Evolutionary conservation across 2,329 filamentous ascomycete genomes (phyloP).

Genomic region (Penicillium nordicum): DNA sequence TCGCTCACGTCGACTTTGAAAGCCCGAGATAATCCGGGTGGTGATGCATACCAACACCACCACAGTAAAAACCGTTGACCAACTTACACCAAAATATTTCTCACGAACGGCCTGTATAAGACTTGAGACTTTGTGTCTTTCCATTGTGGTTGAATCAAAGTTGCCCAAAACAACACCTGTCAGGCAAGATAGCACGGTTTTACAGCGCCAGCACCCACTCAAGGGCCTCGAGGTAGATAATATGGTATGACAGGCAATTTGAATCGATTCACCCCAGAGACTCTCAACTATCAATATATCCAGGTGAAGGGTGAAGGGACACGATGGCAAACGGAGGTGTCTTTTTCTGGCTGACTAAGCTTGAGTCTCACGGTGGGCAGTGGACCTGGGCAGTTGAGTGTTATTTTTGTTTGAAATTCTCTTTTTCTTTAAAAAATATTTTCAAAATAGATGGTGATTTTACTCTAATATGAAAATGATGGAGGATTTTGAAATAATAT

Average conservation of each 20-base stretch:
- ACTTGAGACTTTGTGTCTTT: constrained; percentile 15
- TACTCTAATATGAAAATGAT: not conserved
- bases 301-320: not conserved
- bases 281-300: not conserved
- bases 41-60: constrained; percentile 34
- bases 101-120: constrained; percentile 23
- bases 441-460: not conserved
- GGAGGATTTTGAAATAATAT: not conserved
- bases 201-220: constrained; percentile 1
- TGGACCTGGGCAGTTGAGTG: too few relatives aligned
- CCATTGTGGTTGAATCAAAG: constrained; percentile 14
- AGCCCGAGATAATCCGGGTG: constrained; percentile 39
- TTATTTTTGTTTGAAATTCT: too few relatives aligned
- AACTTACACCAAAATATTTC: constrained; percentile 19
- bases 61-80: constrained; percentile 27
- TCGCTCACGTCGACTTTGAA: constrained; percentile 28
- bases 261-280: not conserved
- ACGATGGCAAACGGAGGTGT: not conserved
- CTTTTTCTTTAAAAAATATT: not conserved
- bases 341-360: constrained; percentile 4
- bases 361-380: not conserved
- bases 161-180: not conserved
- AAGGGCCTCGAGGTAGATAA: not conserved
- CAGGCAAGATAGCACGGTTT: not conserved
- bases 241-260: not conserved